Percentiles rank a stretch among this genome's conserved stretches.
Conservation (phyloP, 2,329 filamentous ascomycete species). For the Seiridium cupressi region DNA sequence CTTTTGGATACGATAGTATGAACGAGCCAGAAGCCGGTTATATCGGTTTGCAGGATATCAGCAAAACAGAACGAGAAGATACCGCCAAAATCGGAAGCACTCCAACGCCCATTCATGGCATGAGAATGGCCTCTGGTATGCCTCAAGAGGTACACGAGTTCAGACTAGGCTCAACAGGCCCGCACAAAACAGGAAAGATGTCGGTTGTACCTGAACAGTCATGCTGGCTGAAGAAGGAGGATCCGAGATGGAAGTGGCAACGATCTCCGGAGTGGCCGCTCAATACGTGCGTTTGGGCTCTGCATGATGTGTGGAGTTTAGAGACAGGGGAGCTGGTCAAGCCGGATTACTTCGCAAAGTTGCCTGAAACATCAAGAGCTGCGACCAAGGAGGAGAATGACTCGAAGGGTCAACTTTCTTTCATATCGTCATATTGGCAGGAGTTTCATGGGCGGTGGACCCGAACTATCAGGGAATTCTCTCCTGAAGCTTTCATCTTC, state of each 20-base stretch:
- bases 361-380: conserved; percentile 8
- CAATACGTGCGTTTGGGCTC: conserved; percentile 20
- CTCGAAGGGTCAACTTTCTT: conserved; percentile 9
- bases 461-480: conserved; percentile 11
- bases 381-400: conserved; percentile 12
- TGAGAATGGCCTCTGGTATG: conserved; percentile 17
- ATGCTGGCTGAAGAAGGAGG: conserved; percentile 19
- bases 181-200: conserved; percentile 17
- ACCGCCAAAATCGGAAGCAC: conserved; percentile 19
- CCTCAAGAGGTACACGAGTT: conserved; percentile 16
- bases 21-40: conserved; percentile 21
- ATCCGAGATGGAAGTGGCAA: conserved; percentile 17
- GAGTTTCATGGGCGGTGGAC: conserved; percentile 16
- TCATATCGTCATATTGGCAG: conserved; percentile 20
- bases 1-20: conserved; percentile 22
- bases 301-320: conserved; percentile 20
- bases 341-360: conserved; percentile 15
- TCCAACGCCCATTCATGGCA: conserved; percentile 18
- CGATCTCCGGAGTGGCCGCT: conserved; percentile 15
- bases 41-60: conserved; percentile 16
- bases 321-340: conserved; percentile 15
- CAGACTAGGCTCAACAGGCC: conserved; percentile 18
- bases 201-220: conserved; percentile 10
- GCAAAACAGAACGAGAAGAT: conserved; percentile 14
- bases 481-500: conserved; percentile 12